Percentiles rank a stretch among this genome's conserved stretches.
Conservation (phyloP, 2,329 filamentous ascomycete genomes). For the Thelonectria blattea region DNA sequence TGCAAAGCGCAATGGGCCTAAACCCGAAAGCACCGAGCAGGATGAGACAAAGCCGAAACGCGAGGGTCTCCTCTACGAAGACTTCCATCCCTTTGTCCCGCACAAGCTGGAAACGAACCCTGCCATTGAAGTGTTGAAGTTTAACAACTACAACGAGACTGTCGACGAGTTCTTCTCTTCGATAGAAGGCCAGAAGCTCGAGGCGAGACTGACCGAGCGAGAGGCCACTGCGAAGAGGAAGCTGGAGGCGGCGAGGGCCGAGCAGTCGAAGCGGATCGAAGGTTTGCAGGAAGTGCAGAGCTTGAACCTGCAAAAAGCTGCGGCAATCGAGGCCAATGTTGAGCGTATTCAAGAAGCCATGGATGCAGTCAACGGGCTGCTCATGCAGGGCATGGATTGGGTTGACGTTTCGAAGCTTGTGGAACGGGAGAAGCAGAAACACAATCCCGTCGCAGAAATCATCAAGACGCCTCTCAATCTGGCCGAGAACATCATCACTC, state of each 20-base stretch:
- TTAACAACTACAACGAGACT: slow-evolving; percentile 87
- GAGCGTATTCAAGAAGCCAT: slow-evolving; percentile 92
- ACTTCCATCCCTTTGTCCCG: slow-evolving; percentile 93
- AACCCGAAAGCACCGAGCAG: slow-evolving; percentile 37
- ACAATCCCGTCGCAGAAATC: slow-evolving; percentile 84
- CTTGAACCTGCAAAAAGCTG: slow-evolving; percentile 85
- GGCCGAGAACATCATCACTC: slow-evolving; percentile 84
- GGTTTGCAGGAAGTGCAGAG: slow-evolving; percentile 82
- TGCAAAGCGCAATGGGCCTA: slow-evolving; percentile 62
- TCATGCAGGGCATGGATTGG: slow-evolving; percentile 97
- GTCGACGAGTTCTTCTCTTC: slow-evolving; percentile 98
- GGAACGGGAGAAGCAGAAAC: slow-evolving; percentile 80
- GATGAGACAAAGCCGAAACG: slow-evolving; percentile 46
- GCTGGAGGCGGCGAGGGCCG: slow-evolving; percentile 80
- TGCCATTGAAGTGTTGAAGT: slow-evolving; percentile 72
- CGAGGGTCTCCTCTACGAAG: slow-evolving; percentile 76
- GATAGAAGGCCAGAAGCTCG: slow-evolving; percentile 89
- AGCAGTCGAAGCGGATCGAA: slow-evolving; percentile 85
- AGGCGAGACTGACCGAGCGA: slow-evolving; percentile 80
- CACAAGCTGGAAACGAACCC: slow-evolving; percentile 76
- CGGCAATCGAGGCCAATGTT: slow-evolving; percentile 87
- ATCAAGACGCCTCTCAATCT: slow-evolving; percentile 89
- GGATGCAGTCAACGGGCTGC: slow-evolving; percentile 89
- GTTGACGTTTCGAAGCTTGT: slow-evolving; percentile 87
- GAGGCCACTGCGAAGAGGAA: slow-evolving; percentile 84